Evolutionary conservation across 2,329 filamentous ascomycete genomes (phyloP), one percentile per base, ranked within the genome.

Genomic region (Pyrenophora seminiperda): DNA sequence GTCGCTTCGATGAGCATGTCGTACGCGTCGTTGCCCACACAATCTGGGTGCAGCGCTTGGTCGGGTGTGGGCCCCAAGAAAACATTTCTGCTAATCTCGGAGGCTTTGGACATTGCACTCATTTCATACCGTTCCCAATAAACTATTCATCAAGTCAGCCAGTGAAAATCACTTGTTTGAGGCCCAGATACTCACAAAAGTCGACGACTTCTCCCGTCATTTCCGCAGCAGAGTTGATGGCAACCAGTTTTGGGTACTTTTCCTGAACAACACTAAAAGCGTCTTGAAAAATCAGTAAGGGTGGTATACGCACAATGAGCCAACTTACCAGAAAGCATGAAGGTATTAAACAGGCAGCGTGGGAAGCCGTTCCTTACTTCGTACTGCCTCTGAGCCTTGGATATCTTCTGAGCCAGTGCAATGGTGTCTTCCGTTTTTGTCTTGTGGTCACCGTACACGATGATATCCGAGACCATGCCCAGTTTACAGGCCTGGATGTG

Each of bases 401-500:
- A 86, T 43, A 97, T 83, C 31, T 76, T 75, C 62, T 79, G 78
- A 4, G 85, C 85, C 27, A 86, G 68, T 76, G 84, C 81, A 75
- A 89, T 62, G 70, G 96, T 76, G 48, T 86, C 85, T 44, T 83
- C 80, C 37, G 83, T 81, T 19, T 82, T 75, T 2, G 79, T 80
- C 30, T 79, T 75, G 58, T 90, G 83, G 46, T 93, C 88, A 10
- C 91, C 91, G 68, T 99, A 99, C 1, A 99, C 83, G 32, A 99
- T 82, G 57, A 99, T 90, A 70, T 99, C 94, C 0, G 92, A 97
- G 7, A 94, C 83, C 58, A 89, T 84, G 46, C 92, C 92, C 58
- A 90, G 78, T 72, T 99, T 99, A 50, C 89, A 89, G 0, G 90
- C 83, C 73, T 99, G 94, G 31, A 97, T 97, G 64, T 97, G 93